Evolutionary conservation across 345 rosid species (phyloP), one percentile per base, ranked within the genome.

Genomic region (Bruguiera parviflora): DNA sequence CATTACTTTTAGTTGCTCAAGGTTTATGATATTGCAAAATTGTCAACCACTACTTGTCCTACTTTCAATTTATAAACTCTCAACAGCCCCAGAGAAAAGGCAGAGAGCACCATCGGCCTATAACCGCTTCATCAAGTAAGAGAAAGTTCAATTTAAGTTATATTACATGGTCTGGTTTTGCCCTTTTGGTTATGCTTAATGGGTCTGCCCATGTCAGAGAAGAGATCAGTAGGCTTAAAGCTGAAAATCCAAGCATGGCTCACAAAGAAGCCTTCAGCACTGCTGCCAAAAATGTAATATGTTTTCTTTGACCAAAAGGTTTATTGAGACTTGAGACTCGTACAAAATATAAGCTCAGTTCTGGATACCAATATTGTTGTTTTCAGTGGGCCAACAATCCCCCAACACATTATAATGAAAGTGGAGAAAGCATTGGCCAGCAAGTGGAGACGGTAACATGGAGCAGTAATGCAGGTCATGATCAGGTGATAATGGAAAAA

Each of bases 61-160:
- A 43, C 49, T 61, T 33, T 33, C 37, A 33, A 33, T 7, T 33
- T 24, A 8, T 46, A 49, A 20, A 53, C 9, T 28, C 29, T 58
- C 3, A 61, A 52, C 79, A 96, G 99, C 99, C 2, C 98, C 98
- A 20, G 97, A 92, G 92, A 96, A 85, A 79, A 86, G 99, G 68
- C 99, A 89, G 76, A 84, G 99, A 83, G 96, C 97, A 75, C 98
- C 98, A 72, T 90, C 98, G 16, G 96, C 98, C 61, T 96, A 96
- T 69, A 92, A 96, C 67, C 78, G 87, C 68, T 96, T 96, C 88
- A 96, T 96, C 86, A 96, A 92, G 99, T 92, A 86, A 83, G 74
- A 43, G 33, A 39, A 19, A 8, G 4, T 6, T 18, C 33, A 20
- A 15, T 49, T 67, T 13, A 11, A 16, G 47, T 39, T 11, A 3